A percentile compares a stretch with the other conserved stretches of the same genome.
Evolutionary conservation across 2,329 filamentous ascomycete genomes (phyloP).

Genomic region (Diatrype stigma): DNA sequence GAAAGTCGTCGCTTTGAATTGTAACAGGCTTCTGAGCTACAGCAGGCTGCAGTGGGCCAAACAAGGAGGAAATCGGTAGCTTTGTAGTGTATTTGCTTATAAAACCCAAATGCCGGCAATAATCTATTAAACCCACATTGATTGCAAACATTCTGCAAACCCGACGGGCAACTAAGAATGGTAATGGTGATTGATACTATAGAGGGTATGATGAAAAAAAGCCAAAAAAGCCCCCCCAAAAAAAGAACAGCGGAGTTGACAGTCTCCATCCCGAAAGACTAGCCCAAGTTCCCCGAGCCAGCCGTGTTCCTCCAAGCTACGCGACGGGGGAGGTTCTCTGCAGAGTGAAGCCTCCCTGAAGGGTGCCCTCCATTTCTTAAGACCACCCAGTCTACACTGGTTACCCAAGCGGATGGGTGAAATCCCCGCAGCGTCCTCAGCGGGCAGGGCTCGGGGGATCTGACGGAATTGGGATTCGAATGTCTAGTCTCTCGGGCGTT

Average conservation of each 20-base stretch:
- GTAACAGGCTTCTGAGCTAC: no score
- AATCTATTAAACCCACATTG: no score
- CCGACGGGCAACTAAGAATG: no score
- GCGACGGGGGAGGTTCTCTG: constrained; percentile 68
- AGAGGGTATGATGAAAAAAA: constrained; percentile 3
- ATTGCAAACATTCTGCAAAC: no score
- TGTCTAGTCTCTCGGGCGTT: constrained; percentile 38
- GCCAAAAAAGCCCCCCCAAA: constrained; percentile 29
- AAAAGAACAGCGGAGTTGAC: constrained; percentile 42
- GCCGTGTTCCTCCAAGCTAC: constrained; percentile 66
- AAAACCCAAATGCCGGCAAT: no score
- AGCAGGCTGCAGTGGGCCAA: no score
- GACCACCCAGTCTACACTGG: constrained; percentile 60
- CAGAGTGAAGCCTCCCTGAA: constrained; percentile 71
- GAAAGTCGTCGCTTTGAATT: no score
- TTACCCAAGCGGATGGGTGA: constrained; percentile 62
- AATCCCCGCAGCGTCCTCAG: constrained; percentile 63
- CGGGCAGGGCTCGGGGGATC: constrained; percentile 57
- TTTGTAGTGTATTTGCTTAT: no score
- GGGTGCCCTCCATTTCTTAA: constrained; percentile 66
- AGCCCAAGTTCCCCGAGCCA: constrained; percentile 56
- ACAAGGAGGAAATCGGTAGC: no score
- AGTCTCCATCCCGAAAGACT: constrained; percentile 50
- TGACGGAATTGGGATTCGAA: constrained; percentile 49
- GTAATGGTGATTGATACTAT: background rate